Conservation (phyloP, 176 grass and related monocot genomes). For the Raddia distichophylla region DNA sequence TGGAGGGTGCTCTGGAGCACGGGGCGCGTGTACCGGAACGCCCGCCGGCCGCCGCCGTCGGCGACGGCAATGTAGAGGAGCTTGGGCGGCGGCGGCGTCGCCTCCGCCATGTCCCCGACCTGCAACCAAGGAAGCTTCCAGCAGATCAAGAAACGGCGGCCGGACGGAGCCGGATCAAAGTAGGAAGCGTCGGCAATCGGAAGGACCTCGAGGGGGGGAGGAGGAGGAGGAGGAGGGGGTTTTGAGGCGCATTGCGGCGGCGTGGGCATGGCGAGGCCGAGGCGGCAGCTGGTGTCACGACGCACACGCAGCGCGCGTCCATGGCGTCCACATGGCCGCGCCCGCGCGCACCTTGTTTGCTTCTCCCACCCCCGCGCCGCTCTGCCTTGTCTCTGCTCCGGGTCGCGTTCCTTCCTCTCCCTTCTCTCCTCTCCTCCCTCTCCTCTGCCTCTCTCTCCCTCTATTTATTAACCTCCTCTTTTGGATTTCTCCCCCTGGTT, state of each 20-base stretch:
- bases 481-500: conserved; percentile 1
- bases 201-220: conserved; percentile 38
- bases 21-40: conserved; percentile 84
- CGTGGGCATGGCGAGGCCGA: conserved; percentile 31
- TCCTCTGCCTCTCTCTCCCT: neutral
- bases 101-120: conserved; percentile 45
- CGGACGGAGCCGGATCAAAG: conserved; percentile 8
- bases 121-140: neutral
- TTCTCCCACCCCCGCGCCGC: neutral
- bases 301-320: conserved; percentile 56
- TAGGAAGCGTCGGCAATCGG: neutral
- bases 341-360: conserved; percentile 16
- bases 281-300: conserved; percentile 43
- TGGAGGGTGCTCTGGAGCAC: conserved; percentile 96
- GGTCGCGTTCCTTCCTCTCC: neutral
- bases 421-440: neutral
- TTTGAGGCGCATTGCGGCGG: conserved; percentile 50
- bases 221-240: conserved; percentile 5
- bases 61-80: conserved; percentile 86
- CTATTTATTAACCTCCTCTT: neutral
- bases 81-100: conserved; percentile 42
- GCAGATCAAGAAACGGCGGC: conserved; percentile 21
- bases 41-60: conserved; percentile 50
- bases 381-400: neutral
- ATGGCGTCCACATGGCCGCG: conserved; percentile 58